Percentiles rank a stretch among this genome's conserved stretches.
Conservation (phyloP, 2,329 filamentous ascomycete species). For the Volutella citrinella region DNA sequence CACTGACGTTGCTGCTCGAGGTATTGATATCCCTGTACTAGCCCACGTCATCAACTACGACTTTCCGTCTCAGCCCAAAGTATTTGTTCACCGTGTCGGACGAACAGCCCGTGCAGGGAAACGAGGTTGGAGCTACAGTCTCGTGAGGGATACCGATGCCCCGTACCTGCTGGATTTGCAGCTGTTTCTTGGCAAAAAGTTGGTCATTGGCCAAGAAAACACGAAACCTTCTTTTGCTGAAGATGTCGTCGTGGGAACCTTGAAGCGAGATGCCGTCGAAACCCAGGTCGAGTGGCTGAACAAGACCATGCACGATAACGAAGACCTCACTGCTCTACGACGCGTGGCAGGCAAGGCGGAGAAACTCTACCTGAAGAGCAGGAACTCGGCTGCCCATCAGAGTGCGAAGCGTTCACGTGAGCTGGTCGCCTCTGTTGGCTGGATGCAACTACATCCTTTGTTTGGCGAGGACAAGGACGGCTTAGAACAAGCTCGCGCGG, state of each 20-base stretch:
- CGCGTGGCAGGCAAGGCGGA: slow-evolving; percentile 83
- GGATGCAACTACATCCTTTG: slow-evolving; percentile 74
- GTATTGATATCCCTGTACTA: slow-evolving; percentile 94
- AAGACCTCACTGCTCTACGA: slow-evolving; percentile 69
- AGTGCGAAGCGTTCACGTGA: slow-evolving; percentile 86
- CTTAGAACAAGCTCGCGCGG: slow-evolving; percentile 69
- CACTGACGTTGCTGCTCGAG: slow-evolving; percentile 92
- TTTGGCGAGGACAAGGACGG: slow-evolving; percentile 69
- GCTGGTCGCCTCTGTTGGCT: slow-evolving; percentile 65
- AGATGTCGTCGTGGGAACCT: slow-evolving; percentile 77
- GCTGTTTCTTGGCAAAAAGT: slow-evolving; percentile 82
- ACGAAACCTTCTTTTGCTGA: slow-evolving; percentile 69
- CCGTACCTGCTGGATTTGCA: slow-evolving; percentile 93
- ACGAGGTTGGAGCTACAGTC: slow-evolving; percentile 91
- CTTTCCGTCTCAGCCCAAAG: slow-evolving; percentile 93
- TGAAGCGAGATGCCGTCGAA: slow-evolving; percentile 72
- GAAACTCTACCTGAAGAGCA: slow-evolving; percentile 85
- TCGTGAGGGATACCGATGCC: slow-evolving; percentile 82
- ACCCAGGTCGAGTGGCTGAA: slow-evolving; percentile 77
- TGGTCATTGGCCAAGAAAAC: slow-evolving; percentile 70
- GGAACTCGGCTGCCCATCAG: slow-evolving; percentile 84
- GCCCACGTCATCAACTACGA: slow-evolving; percentile 99
- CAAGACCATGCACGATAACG: slow-evolving; percentile 71
- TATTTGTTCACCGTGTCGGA: slow-evolving; percentile 94
- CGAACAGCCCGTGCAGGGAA: slow-evolving; percentile 92